Evolutionary conservation across 179 eudicot genomes (phyloP).

Genomic region (Actinidia polygama): DNA sequence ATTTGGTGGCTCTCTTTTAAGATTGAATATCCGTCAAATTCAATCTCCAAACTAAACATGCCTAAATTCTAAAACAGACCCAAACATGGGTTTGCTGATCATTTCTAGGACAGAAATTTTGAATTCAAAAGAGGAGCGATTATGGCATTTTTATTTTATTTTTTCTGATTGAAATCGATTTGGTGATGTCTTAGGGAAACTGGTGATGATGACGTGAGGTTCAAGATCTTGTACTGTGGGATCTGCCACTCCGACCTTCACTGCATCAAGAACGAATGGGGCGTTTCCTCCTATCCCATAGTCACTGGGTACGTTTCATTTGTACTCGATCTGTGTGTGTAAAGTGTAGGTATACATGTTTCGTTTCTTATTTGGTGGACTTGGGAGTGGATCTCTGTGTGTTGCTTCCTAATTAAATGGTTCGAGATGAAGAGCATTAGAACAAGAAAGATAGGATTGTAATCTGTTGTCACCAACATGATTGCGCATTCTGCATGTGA

Average conservation of each 20-base stretch:
- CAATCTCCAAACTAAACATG: not conserved
- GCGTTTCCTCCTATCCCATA: constrained; percentile 49
- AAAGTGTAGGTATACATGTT: not conserved
- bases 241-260: constrained; percentile 75
- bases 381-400: not conserved
- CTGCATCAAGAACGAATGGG: constrained; percentile 58
- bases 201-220: constrained; percentile 58
- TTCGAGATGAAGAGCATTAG: not conserved
- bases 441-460: no score
- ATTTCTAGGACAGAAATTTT: not conserved
- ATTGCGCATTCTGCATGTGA: no score
- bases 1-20: no score
- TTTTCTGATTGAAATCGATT: not conserved
- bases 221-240: constrained; percentile 67
- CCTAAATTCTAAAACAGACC: not conserved
- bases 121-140: not conserved
- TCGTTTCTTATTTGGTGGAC: not conserved
- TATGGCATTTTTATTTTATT: not conserved
- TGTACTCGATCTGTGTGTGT: not conserved
- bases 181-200: constrained; percentile 37
- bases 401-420: not conserved
- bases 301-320: constrained; percentile 52
- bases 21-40: no score
- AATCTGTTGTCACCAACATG: no score
- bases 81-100: not conserved